A percentile compares a stretch with the other conserved stretches of the same genome.
These are phyloP conservation scores for Phytophthora meadii DNA, from an alignment of 352 stramenopile species.

Conservation along the genomic window DNA sequence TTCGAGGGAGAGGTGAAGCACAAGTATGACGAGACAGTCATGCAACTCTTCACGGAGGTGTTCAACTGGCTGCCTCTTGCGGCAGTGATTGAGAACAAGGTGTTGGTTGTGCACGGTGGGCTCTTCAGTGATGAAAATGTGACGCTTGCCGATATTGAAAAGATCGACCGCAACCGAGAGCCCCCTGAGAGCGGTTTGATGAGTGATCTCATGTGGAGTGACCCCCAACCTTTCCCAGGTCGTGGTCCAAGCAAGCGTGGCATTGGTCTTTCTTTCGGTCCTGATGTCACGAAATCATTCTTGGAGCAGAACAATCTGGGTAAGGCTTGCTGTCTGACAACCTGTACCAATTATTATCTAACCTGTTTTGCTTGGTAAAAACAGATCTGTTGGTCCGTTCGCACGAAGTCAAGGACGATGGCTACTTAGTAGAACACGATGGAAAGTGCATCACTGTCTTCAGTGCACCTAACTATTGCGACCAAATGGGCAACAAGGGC, in stretches of 20 bases:
- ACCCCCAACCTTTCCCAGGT: slow-evolving; percentile 97
- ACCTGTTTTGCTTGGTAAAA: slow-evolving; percentile 10
- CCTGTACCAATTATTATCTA: neutral
- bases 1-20: slow-evolving; percentile 99
- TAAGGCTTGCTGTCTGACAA: slow-evolving; percentile 30
- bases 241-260: slow-evolving; percentile 96
- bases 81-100: slow-evolving; percentile 93
- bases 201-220: slow-evolving; percentile 94
- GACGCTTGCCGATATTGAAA: slow-evolving; percentile 94
- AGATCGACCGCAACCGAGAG: slow-evolving; percentile 96
- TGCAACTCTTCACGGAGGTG: slow-evolving; percentile 99
- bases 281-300: slow-evolving; percentile 97
- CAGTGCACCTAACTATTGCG: slow-evolving; percentile 99
- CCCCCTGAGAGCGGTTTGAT: slow-evolving; percentile 94
- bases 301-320: slow-evolving; percentile 96
- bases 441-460: slow-evolving; percentile 99
- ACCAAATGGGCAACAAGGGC: slow-evolving; percentile 99
- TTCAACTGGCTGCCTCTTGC: slow-evolving; percentile 98
- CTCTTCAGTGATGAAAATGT: slow-evolving; percentile 96
- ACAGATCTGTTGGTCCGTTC: slow-evolving; percentile 96
- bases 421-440: slow-evolving; percentile 99
- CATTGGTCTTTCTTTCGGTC: slow-evolving; percentile 98
- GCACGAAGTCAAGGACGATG: slow-evolving; percentile 99
- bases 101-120: slow-evolving; percentile 98
- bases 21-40: slow-evolving; percentile 99